These are phyloP conservation scores for Quercus aquifolioides DNA, from an alignment of 306 rosid genomes.

Conservation along the genomic window DNA sequence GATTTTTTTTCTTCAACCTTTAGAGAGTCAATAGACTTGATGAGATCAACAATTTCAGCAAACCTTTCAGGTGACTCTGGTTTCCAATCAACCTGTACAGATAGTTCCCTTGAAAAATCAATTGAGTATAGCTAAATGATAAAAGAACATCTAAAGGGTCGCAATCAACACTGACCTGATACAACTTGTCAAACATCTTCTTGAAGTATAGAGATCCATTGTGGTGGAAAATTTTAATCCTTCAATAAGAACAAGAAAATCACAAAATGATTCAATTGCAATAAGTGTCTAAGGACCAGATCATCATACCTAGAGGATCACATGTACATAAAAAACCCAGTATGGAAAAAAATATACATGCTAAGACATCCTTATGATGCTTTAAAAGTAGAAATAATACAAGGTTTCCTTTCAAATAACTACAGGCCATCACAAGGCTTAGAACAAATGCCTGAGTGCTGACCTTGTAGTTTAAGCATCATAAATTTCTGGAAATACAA, in stretches of 20 bases:
- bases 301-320: neutral
- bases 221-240: constrained; percentile 83
- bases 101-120: constrained; percentile 14
- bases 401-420: neutral
- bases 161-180: constrained; percentile 57
- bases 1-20: constrained; percentile 61
- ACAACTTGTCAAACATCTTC: constrained; percentile 91
- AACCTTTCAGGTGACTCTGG: constrained; percentile 70
- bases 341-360: neutral
- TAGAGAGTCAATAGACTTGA: constrained; percentile 53
- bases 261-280: neutral
- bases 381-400: neutral
- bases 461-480: neutral
- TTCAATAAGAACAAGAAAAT: constrained; percentile 23
- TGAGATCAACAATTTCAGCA: constrained; percentile 59
- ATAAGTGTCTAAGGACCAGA: neutral
- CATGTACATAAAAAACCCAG: neutral
- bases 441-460: neutral
- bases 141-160: constrained; percentile 9
- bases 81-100: constrained; percentile 84
- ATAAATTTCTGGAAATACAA: neutral
- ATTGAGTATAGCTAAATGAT: neutral
- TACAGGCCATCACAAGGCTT: neutral
- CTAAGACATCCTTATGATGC: neutral
- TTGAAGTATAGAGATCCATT: constrained; percentile 78